Evolutionary conservation across 768 basidiomycete genomes (phyloP).

Genomic region (Lentinula boryana): DNA sequence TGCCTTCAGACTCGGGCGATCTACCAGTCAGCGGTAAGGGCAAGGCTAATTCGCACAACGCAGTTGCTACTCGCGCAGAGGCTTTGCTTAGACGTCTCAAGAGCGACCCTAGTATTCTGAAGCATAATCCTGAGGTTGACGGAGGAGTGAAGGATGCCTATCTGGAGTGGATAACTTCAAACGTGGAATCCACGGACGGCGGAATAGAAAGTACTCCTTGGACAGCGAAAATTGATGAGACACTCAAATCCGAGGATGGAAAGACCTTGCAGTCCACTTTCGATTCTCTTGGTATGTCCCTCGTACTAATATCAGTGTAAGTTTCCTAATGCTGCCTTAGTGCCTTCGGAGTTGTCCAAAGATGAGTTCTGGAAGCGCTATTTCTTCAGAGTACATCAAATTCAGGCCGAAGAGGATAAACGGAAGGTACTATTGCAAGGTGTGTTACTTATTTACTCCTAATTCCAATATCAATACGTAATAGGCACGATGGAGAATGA

Average conservation of each 20-base stretch:
- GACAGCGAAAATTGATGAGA: constrained; percentile 41
- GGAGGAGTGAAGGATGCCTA: constrained; percentile 48
- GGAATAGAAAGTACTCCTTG: constrained; percentile 57
- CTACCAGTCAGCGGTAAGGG: constrained; percentile 23
- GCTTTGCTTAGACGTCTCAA: constrained; percentile 67
- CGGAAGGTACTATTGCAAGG: constrained; percentile 75
- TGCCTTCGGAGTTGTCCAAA: constrained; percentile 57
- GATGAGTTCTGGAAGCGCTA: constrained; percentile 82
- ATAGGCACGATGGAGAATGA: constrained; percentile 63
- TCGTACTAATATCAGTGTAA: background rate
- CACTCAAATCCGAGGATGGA: constrained; percentile 44
- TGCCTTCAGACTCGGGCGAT: constrained; percentile 39
- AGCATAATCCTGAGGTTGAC: constrained; percentile 69
- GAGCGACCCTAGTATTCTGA: constrained; percentile 69
- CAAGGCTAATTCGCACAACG: constrained; percentile 38
- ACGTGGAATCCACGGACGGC: constrained; percentile 42
- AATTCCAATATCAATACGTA: constrained; percentile 1
- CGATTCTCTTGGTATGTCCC: constrained; percentile 52
- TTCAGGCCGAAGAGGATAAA: constrained; percentile 70
- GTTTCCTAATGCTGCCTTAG: constrained; percentile 27
- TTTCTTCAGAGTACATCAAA: constrained; percentile 85
- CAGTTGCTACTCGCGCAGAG: constrained; percentile 71
- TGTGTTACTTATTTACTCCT: constrained; percentile 15
- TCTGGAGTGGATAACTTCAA: constrained; percentile 46
- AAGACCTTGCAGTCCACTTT: constrained; percentile 44